Base-by-base conservation (phyloP, 345 rosid genomes). In the Eucalyptus melliodora region DNA sequence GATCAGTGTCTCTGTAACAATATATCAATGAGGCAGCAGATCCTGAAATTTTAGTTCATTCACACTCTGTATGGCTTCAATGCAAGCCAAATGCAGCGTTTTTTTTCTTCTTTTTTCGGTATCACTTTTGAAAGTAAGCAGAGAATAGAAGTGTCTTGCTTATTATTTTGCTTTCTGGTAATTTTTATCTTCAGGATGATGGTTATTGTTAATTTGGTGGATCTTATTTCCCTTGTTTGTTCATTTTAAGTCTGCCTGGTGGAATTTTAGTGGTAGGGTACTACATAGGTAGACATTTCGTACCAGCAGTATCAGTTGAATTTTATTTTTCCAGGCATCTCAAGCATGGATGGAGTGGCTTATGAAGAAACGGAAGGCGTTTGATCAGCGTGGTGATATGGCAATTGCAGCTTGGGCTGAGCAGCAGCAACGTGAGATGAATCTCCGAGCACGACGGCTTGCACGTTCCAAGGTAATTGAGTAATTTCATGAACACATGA, bases 271-370 rank as follows among this genome's bases (percentile, higher is more conserved):
- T 21, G 83, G 24, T 37, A 77, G 27, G 45, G 83, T 37, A 37
- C 83, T 77, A 37, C 27, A 19, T 87, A 23, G 45, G 2, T 87
- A 15, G 88, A n/a, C 34, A 81, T 83, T 83, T 8, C 23, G 8
- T 31, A 11, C 24, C 60, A 47, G 55, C 31, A 59, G 30, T 49
- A 34, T 50, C 17, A 88, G 30, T 17, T 14, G 80, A 59, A 37
- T 26, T 69, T 88, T 56, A 47, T 65, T 26, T 51, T 77, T 56
- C 81, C 92, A 97, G 99, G 99, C 99, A 88, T 97, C 99, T 53
- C 96, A 95, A 95, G 99, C 99, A 87, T 97, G 99, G 99, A 97
- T 95, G 97, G 97, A 97, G 86, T 97, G 99, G 99, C 93, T 97
- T 31, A 94, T 95, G 91, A 97, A 96, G 90, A 97, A 95, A 90